phyloP scores from a whole-genome alignment of 176 grass and related monocot species.

The Musa beccarii region DNA sequence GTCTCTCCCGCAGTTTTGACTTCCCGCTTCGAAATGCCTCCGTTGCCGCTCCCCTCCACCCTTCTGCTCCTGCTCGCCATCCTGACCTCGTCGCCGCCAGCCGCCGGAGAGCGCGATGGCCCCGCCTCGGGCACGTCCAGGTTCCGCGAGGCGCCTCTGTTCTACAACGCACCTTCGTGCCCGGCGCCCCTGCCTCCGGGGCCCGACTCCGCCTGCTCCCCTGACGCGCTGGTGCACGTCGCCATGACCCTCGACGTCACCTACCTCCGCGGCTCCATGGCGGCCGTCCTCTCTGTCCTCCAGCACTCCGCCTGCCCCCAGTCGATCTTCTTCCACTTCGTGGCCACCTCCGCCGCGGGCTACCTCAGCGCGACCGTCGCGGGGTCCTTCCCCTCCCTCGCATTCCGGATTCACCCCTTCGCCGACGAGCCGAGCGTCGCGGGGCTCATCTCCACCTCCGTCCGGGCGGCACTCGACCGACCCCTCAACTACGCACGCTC shows the following conservation, averaged over 20 bases:
- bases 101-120: neutral
- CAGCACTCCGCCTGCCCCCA: constrained; percentile 20
- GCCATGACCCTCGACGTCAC: constrained; percentile 18
- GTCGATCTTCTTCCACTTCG: constrained; percentile 16
- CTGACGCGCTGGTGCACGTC: constrained; percentile 1
- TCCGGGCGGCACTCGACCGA: constrained; percentile 9
- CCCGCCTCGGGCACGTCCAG: neutral
- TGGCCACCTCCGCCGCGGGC: neutral
- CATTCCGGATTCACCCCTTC: constrained; percentile 11
- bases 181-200: constrained; percentile 2
- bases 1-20: neutral
- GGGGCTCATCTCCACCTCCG: constrained; percentile 12
- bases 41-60: neutral
- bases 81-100: neutral
- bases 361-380: constrained; percentile 14
- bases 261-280: constrained; percentile 19
- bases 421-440: neutral
- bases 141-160: constrained; percentile 18
- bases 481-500: constrained; percentile 26
- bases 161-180: constrained; percentile 15
- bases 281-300: constrained; percentile 18
- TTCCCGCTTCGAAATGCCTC: neutral
- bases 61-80: neutral
- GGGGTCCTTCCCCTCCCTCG: constrained; percentile 7
- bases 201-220: neutral